phyloP scores from a whole-genome alignment of 179 eudicot species.

The Silene noctiflora region DNA sequence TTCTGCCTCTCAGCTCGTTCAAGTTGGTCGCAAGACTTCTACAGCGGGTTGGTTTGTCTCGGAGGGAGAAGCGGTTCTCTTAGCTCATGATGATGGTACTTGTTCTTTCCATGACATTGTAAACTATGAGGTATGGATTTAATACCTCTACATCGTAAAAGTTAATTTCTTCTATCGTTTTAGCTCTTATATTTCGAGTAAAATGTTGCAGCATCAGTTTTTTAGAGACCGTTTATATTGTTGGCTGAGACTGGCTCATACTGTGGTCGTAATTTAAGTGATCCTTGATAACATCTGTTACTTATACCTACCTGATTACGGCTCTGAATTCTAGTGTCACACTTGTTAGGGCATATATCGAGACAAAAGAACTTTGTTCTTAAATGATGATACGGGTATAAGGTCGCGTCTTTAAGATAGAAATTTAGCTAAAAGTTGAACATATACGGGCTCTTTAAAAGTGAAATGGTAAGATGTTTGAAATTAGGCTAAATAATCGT shows the following conservation, averaged over 20 bases:
- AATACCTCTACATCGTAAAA: not conserved
- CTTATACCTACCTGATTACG: too few species aligned
- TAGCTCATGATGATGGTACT: conserved; percentile 81
- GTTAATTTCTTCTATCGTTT: not conserved
- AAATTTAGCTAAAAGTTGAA: too few species aligned
- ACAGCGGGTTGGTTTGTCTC: conserved; percentile 94
- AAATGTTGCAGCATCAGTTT: not conserved
- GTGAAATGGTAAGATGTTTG: too few species aligned
- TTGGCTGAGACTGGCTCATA: not conserved
- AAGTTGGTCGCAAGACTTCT: conserved; percentile 62
- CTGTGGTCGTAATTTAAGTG: not conserved
- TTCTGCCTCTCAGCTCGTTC: conserved; percentile 42
- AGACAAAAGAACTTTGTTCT: too few species aligned
- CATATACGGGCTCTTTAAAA: too few species aligned
- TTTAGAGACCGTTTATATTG: not conserved
- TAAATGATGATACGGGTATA: too few species aligned
- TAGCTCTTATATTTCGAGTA: not conserved
- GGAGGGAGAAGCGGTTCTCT: conserved; percentile 89
- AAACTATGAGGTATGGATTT: conserved; percentile 57
- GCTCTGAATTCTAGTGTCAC: too few species aligned
- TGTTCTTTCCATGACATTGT: conserved; percentile 79
- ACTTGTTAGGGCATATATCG: too few species aligned
- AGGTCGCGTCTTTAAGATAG: too few species aligned
- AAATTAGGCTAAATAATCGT: too few species aligned
- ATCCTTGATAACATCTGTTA: not conserved